Conservation (phyloP, 768 basidiomycete species). For the Suillus subluteus region DNA sequence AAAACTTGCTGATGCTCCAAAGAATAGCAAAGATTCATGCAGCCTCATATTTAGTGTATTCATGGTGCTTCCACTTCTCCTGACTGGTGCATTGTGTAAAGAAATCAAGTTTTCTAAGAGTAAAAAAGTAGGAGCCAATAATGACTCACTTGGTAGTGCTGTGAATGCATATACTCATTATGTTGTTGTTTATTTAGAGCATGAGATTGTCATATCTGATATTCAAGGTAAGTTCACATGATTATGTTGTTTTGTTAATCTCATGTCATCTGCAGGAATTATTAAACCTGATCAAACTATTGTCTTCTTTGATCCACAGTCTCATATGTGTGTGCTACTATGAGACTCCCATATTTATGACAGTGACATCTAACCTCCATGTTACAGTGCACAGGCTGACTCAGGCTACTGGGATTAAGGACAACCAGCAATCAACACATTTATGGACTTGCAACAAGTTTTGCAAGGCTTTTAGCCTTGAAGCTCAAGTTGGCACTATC, state of each 20-base stretch:
- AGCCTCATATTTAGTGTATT: not conserved
- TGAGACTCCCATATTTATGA: not conserved
- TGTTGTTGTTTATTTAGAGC: slow-evolving; percentile 18
- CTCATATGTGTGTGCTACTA: slow-evolving; percentile 11
- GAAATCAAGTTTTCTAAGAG: slow-evolving; percentile 24
- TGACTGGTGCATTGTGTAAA: not conserved
- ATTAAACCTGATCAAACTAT: slow-evolving; percentile 3
- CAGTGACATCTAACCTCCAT: not conserved
- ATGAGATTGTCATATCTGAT: slow-evolving; percentile 16
- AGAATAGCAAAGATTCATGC: not conserved
- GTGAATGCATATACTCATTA: slow-evolving; percentile 31
- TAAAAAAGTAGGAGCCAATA: slow-evolving; percentile 14
- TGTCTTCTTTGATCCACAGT: slow-evolving; percentile 20
- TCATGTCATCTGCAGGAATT: slow-evolving; percentile 1
- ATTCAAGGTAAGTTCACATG: slow-evolving; percentile 24
- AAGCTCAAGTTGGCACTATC: not conserved
- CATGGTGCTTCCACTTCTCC: not conserved
- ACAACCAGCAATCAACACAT: not conserved
- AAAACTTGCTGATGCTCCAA: not conserved
- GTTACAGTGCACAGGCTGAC: not conserved
- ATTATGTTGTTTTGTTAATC: not conserved
- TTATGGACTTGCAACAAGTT: slow-evolving; percentile 1
- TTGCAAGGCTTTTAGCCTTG: slow-evolving; percentile 9
- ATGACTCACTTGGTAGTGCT: slow-evolving; percentile 18
- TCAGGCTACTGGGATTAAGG: slow-evolving; percentile 11